Evolutionary conservation across 2,329 filamentous ascomycete species (phyloP).

Genomic region (Colletotrichum sp.): DNA sequence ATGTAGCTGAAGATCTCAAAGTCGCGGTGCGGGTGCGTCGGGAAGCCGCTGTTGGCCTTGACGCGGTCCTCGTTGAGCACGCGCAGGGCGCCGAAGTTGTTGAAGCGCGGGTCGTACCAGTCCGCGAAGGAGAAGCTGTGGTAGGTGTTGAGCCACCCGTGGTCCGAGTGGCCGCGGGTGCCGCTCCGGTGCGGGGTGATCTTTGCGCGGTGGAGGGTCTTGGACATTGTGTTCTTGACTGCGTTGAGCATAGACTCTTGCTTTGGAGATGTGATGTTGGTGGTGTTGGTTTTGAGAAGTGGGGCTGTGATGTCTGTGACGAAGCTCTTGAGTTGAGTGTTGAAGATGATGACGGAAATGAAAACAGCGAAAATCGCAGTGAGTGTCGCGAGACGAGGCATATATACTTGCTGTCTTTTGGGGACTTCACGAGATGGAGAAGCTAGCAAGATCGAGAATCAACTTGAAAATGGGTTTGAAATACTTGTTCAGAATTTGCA

Average conservation of each 20-base stretch:
- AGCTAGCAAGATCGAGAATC: conserved; percentile 20
- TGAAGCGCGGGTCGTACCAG: conserved; percentile 70
- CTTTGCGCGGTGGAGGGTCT: conserved; percentile 69
- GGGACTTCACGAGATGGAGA: neutral
- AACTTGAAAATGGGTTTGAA: neutral
- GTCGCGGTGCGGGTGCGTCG: conserved; percentile 83
- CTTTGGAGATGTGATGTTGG: conserved; percentile 14
- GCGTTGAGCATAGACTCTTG: conserved; percentile 36
- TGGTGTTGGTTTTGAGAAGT: conserved; percentile 21
- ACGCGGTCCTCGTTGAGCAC: conserved; percentile 93
- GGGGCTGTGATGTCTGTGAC: conserved; percentile 27
- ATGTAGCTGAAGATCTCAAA: conserved; percentile 93
- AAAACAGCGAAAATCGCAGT: conserved; percentile 40
- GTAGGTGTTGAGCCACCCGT: conserved; percentile 88
- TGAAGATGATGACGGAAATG: conserved; percentile 41
- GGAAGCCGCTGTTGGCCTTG: conserved; percentile 75
- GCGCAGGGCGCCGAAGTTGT: conserved; percentile 76
- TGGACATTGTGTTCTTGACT: conserved; percentile 61
- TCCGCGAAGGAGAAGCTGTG: conserved; percentile 86
- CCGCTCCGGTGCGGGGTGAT: conserved; percentile 77
- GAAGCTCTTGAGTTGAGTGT: conserved; percentile 28
- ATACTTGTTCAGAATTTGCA: conserved; percentile 24
- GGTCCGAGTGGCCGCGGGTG: conserved; percentile 76
- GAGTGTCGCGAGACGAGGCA: conserved; percentile 37
- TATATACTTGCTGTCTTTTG: conserved; percentile 36